Percentiles rank a stretch among this genome's conserved stretches.
These are phyloP conservation scores for Ophiostoma piceae DNA, from an alignment of 2,329 filamentous ascomycete genomes.

Conservation along the genomic window DNA sequence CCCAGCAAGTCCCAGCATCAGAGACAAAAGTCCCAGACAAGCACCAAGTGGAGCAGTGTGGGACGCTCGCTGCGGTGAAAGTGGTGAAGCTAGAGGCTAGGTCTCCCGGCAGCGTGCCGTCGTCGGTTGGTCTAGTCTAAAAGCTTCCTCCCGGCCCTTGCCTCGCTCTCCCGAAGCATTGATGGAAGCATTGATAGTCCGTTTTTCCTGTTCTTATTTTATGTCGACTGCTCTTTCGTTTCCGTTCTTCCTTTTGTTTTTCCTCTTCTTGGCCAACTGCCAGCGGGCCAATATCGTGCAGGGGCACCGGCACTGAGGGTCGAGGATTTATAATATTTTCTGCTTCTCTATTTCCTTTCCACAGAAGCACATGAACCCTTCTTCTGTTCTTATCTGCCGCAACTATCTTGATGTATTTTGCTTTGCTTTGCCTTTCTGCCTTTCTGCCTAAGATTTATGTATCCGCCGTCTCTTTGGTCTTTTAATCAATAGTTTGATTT, in stretches of 20 bases:
- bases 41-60: constrained; percentile 21
- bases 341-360: not conserved
- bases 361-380: not conserved
- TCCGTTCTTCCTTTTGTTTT: not conserved
- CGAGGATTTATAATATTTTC: not conserved
- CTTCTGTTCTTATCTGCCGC: not conserved
- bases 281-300: not conserved
- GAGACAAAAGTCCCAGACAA: constrained; percentile 4
- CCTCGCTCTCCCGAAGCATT: constrained; percentile 17
- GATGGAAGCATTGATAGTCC: constrained; percentile 15
- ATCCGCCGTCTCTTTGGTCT: not conserved
- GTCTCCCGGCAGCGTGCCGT: constrained; percentile 24
- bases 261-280: not conserved
- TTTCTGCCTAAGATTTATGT: not conserved
- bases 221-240: not conserved
- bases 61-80: constrained; percentile 18
- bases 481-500: not conserved
- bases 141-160: constrained; percentile 22
- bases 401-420: not conserved
- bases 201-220: not conserved
- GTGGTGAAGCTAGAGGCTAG: not conserved
- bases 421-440: not conserved
- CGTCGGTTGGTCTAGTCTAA: constrained; percentile 18
- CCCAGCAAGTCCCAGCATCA: not conserved
- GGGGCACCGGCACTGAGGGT: not conserved